Base-by-base conservation (phyloP, 2,329 filamentous ascomycete species). In the Colletotrichum horii region DNA sequence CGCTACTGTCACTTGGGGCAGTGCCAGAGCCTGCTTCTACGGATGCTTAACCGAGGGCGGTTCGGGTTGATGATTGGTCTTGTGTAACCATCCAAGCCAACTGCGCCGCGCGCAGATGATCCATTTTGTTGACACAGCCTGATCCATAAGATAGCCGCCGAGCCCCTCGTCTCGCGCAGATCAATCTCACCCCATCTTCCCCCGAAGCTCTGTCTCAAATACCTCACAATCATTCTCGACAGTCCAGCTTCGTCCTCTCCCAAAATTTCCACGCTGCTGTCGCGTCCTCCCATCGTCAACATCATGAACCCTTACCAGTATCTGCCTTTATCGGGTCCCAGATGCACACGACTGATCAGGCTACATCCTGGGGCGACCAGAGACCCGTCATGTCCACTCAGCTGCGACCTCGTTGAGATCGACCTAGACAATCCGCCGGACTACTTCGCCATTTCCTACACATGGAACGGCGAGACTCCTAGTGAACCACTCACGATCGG, bases 1-100 rank as follows among this genome's bases (percentile, higher is more conserved):
- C n/a, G 43, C n/a, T 3, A 0, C 4, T n/a, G n/a, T 14, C 4
- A 0, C 14, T 22, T 14, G 0, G 2, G n/a, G 3, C 43, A 48
- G 43, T 14, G 43, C 1, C 43, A 52, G 43, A 52, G n/a, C 43
- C n/a, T 48, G 43, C 43, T 22, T 22, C 11, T 2, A 3, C 1
- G 1, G 11, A 0, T 48, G 43, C 43, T 22, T 48, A 22, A 3
- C 0, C 43, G 43, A 48, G n/a, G 43, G 43, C 6, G 43, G 43
- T 4, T 22, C 6, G 0, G 43, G n/a, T 0, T 1, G 43, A 22
- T 48, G 19, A 7, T 48, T 48, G 43, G 43, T 22, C 43, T 22
- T 14, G 43, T 8, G 43, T 22, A 8, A 48, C 11, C n/a, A 48
- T 3, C 19, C 43, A 14, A 48, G 6, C 11, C 0, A 3, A 48